Base-by-base conservation (phyloP, 2,329 filamentous ascomycete species). In the Zymoseptoria crescenta region DNA sequence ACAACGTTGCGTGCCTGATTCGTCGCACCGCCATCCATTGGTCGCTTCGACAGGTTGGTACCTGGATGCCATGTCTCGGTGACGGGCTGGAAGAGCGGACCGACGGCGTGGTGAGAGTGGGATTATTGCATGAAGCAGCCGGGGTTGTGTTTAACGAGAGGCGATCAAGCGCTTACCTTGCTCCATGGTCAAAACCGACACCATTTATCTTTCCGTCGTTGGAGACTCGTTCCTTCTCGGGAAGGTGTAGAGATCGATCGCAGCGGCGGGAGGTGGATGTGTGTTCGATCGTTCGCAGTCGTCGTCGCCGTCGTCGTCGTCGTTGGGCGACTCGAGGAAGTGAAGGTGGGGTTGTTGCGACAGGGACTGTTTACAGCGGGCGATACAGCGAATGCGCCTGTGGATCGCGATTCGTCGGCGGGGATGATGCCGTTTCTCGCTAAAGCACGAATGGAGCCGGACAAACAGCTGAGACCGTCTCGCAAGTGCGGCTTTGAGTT, bases 181-280 rank as follows among this genome's bases (percentile, higher is more conserved):
- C 57, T 71, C 69, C 69, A 70, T 70, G 52, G 61, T 66, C 52
- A 68, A 58, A 35, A 57, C 56, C 51, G 64, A 61, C 57, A 61
- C 57, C 64, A 67, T 68, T 60, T 62, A 65, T 64, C 55, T 57
- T 19, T 52, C 27, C 6, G 56, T 53, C 35, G 35, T 30, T 53
- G 60, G 24, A 45, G 35, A n/a, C n/a, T 45, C 35, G 35, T n/a
- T n/a, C 16, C 10, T 45, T n/a, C 35, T 7, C 7, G 1, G 35
- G 24, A 24, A 24, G 48, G 54, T 55, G 54, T 45, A 55, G 45
- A 21, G 41, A 50, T 50, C 21, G 41, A 51, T 54, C 24, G 28
- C 21, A 28, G 48, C 28, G 28, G 55, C 19, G 49, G 27, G 55
- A 19, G 6, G 49, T 52, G 48, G 24, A 24, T 24, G 24, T 24